Conservation (phyloP, 495 filamentous ascomycete genomes). For the Daldinia concentrica region DNA sequence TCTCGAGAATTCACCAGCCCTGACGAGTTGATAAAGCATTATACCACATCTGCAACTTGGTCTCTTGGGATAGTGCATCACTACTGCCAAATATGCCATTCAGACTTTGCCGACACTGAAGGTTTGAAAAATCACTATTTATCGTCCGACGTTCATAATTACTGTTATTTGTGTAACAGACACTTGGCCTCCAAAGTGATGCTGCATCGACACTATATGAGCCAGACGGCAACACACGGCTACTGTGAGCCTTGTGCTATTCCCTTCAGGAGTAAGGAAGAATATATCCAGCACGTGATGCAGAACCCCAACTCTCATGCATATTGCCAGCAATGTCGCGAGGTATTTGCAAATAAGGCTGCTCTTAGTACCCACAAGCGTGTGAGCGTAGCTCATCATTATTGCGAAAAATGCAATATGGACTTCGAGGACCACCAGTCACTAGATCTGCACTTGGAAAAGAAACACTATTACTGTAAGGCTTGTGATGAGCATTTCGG, state of each 20-base stretch:
- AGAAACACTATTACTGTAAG: slow-evolving; percentile 1
- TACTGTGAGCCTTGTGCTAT: slow-evolving; percentile 1
- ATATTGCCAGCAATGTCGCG: background rate
- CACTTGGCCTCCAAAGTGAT: background rate
- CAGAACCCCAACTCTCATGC: slow-evolving; percentile 3
- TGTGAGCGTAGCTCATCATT: background rate
- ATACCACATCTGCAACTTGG: background rate
- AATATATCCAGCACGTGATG: background rate
- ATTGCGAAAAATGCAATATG: slow-evolving; percentile 7
- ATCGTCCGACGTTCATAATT: background rate
- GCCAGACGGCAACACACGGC: background rate
- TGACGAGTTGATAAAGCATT: background rate
- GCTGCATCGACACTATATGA: background rate
- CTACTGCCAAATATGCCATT: slow-evolving; percentile 12
- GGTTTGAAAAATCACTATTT: slow-evolving; percentile 4
- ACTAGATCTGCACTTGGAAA: background rate
- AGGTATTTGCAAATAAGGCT: background rate
- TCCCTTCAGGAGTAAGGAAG: slow-evolving; percentile 3
- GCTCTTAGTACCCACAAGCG: slow-evolving; percentile 1
- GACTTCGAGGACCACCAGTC: background rate
- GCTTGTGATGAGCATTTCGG: background rate
- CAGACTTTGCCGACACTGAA: background rate
- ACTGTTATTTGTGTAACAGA: background rate
- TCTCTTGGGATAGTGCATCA: background rate
- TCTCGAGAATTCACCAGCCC: background rate